These are phyloP conservation scores for Hypoxylon sp. DNA, from an alignment of 2,329 filamentous ascomycete genomes.

Conservation along the genomic window DNA sequence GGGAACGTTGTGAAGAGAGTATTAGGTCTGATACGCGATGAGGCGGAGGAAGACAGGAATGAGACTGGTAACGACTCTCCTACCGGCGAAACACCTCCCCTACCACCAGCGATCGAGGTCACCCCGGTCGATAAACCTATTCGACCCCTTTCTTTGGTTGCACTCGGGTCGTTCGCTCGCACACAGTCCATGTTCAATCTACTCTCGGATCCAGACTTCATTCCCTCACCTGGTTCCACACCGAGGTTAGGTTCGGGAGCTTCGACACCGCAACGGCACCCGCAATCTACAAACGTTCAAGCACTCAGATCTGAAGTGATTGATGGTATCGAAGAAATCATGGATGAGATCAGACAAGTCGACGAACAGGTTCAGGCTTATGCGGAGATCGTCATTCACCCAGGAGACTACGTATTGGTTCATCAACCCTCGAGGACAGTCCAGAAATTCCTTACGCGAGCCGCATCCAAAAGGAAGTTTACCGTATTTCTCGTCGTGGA, in stretches of 20 bases:
- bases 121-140: slow-evolving; percentile 42
- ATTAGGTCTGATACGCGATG: slow-evolving; percentile 90
- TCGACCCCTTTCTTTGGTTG: slow-evolving; percentile 74
- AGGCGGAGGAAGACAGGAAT: slow-evolving; percentile 85
- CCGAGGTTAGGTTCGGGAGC: slow-evolving; percentile 62
- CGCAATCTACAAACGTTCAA: slow-evolving; percentile 65
- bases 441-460: slow-evolving; percentile 89
- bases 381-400: slow-evolving; percentile 92
- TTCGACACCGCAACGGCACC: slow-evolving; percentile 63
- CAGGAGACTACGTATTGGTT: slow-evolving; percentile 91
- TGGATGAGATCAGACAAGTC: slow-evolving; percentile 93
- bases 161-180: slow-evolving; percentile 75
- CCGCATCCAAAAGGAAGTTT: slow-evolving; percentile 90
- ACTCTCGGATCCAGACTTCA: slow-evolving; percentile 75
- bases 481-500: slow-evolving; percentile 87
- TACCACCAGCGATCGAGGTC: slow-evolving; percentile 38
- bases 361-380: slow-evolving; percentile 93
- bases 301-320: slow-evolving; percentile 92
- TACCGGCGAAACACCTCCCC: slow-evolving; percentile 60
- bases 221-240: slow-evolving; percentile 67
- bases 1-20: slow-evolving; percentile 95
- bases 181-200: slow-evolving; percentile 90
- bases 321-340: slow-evolving; percentile 93
- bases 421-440: slow-evolving; percentile 89
- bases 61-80: slow-evolving; percentile 73